These are phyloP conservation scores for Pestalotiopsis sp. DNA, from an alignment of 2,329 filamentous ascomycete genomes.

Conservation along the genomic window DNA sequence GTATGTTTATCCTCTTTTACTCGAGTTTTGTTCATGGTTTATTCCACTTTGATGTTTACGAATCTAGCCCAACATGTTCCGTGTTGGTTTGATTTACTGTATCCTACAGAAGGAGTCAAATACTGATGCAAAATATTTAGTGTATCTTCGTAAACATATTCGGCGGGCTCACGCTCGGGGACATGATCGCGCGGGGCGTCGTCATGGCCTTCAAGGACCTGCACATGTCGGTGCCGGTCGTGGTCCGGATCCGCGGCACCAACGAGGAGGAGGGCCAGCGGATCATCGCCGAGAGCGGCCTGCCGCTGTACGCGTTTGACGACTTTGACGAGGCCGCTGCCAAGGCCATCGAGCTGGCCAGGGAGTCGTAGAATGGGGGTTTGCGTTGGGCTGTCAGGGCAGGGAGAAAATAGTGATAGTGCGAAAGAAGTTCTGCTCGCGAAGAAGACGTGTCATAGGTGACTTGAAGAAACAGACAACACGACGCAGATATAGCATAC, in stretches of 20 bases:
- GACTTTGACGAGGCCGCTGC: constrained; percentile 73
- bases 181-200: constrained; percentile 81
- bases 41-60: neutral
- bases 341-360: constrained; percentile 65
- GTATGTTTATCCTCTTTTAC: constrained; percentile 54
- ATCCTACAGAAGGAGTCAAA: no score
- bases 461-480: no score
- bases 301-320: constrained; percentile 73
- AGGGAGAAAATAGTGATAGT: neutral
- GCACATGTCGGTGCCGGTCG: constrained; percentile 68
- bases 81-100: neutral
- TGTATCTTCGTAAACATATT: constrained; percentile 62
- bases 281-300: constrained; percentile 69
- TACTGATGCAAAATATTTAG: constrained; percentile 17
- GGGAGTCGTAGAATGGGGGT: constrained; percentile 15
- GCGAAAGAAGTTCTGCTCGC: no score
- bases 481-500: no score
- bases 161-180: constrained; percentile 66
- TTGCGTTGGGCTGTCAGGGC: neutral
- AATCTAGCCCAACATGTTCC: neutral
- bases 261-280: constrained; percentile 72
- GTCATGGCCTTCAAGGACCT: constrained; percentile 73
- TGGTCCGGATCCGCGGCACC: constrained; percentile 77
- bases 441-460: no score
- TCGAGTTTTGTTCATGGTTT: neutral